Conservation (phyloP, 2,329 filamentous ascomycete species). For the Neonectria punicea region DNA sequence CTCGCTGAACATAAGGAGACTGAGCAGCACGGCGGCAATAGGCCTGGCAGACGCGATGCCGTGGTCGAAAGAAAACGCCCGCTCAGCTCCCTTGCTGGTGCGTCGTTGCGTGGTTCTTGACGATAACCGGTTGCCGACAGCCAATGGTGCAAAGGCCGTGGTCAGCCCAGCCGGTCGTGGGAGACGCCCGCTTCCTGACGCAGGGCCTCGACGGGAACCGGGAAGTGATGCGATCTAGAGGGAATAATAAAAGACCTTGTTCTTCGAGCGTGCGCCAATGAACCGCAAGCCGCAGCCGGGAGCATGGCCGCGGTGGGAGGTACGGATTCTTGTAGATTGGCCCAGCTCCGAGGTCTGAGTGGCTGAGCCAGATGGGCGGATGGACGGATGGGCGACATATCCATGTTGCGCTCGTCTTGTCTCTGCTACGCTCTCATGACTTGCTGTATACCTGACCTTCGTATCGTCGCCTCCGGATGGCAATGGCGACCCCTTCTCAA, state of each 20-base stretch:
- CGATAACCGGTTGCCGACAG: constrained; percentile 29
- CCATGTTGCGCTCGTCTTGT: constrained; percentile 12
- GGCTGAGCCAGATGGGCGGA: constrained; percentile 20
- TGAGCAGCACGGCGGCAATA: constrained; percentile 17
- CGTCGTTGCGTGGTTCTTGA: constrained; percentile 15
- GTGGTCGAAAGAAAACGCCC: constrained; percentile 22
- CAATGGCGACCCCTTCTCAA: constrained; percentile 2
- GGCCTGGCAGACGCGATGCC: constrained; percentile 15
- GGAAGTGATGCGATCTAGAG: constrained; percentile 25
- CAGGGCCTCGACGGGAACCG: constrained; percentile 14
- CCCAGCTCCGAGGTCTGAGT: constrained; percentile 11
- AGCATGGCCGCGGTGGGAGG: constrained; percentile 8
- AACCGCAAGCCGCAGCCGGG: not conserved
- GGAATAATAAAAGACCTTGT: constrained; percentile 19
- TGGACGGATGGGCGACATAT: constrained; percentile 14
- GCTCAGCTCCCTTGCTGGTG: constrained; percentile 24
- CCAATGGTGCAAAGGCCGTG: constrained; percentile 36
- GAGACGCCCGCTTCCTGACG: constrained; percentile 18
- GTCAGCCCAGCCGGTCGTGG: constrained; percentile 29
- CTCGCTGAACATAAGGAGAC: not conserved
- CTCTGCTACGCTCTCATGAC: constrained; percentile 5
- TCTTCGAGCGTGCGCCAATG: constrained; percentile 16
- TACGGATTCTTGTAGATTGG: constrained; percentile 19
- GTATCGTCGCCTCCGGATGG: not conserved
- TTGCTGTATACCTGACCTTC: not conserved